Conservation (phyloP, 208 protist species). For the Trypanosoma lewisi region DNA sequence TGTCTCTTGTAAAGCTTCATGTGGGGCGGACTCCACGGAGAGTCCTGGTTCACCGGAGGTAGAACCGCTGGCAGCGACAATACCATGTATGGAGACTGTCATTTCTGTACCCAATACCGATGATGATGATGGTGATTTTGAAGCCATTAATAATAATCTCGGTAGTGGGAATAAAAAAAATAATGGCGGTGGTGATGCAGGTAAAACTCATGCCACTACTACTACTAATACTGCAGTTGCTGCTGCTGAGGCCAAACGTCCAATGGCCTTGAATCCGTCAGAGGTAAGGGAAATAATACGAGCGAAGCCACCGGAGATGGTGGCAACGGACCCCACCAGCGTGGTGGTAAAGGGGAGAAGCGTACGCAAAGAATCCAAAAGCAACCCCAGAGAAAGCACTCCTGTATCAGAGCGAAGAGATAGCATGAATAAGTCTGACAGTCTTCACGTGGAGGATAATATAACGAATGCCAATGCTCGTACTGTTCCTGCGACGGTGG, state of each 20-base stretch:
- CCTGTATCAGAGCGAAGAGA: not conserved
- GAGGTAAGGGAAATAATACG: not conserved
- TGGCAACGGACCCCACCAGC: not conserved
- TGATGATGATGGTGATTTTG: not conserved
- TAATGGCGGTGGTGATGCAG: too few species aligned
- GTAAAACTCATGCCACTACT: too few species aligned
- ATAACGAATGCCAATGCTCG: not conserved
- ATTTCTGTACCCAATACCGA: not conserved
- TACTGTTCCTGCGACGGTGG: not conserved
- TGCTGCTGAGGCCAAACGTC: not conserved
- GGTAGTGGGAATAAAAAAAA: too few species aligned
- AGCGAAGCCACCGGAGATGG: not conserved
- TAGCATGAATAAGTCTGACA: not conserved
- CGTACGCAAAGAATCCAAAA: not conserved
- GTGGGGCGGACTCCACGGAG: not conserved
- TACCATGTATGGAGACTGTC: not conserved
- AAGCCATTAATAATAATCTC: too few species aligned
- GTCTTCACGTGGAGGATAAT: not conserved
- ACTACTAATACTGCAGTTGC: not conserved
- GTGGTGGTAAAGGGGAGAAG: not conserved
- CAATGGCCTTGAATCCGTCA: not conserved
- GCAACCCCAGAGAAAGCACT: not conserved
- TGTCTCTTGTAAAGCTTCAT: not conserved
- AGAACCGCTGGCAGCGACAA: conserved; percentile 3
- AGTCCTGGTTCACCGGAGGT: not conserved